These are phyloP conservation scores for Diutina catenulata DNA, from an alignment of 1,139 yeast genomes.

Conservation along the genomic window DNA sequence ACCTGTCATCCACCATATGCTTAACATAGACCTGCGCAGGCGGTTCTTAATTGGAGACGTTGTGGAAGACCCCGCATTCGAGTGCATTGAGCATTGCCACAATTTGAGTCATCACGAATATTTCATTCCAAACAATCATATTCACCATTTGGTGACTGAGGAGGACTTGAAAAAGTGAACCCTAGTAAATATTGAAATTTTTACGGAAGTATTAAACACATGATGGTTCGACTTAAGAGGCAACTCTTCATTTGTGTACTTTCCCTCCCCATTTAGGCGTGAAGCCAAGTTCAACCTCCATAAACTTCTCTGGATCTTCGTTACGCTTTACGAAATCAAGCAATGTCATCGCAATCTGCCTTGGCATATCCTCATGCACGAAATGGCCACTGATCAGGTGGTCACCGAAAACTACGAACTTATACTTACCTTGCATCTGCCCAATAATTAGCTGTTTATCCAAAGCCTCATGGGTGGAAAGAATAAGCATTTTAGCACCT, in stretches of 20 bases:
- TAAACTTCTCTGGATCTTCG: conserved; percentile 24
- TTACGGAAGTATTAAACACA: too few species aligned
- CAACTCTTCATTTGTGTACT: conserved; percentile 14
- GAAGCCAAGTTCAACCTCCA: conserved; percentile 27
- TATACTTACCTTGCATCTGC: conserved; percentile 96
- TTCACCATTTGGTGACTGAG: conserved; percentile 47
- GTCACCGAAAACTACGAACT: conserved; percentile 64
- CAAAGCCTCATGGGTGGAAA: conserved; percentile 86
- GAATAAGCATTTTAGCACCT: conserved; percentile 55
- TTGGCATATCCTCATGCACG: conserved; percentile 81
- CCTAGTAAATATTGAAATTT: background rate
- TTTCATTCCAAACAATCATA: conserved; percentile 24
- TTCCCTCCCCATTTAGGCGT: conserved; percentile 44
- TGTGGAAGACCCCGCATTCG: conserved; percentile 17
- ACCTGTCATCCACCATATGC: conserved; percentile 24
- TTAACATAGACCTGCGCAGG: conserved; percentile 17
- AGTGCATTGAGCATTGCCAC: conserved; percentile 20
- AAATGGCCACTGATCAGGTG: conserved; percentile 69
- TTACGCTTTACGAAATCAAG: conserved; percentile 36
- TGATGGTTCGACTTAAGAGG: too few species aligned
- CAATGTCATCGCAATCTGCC: conserved; percentile 47
- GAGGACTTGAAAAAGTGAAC: conserved; percentile 32
- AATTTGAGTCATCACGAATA: conserved; percentile 7
- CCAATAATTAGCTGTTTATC: conserved; percentile 83
- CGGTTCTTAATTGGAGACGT: conserved; percentile 23